Percentiles rank a stretch among this genome's conserved stretches.
Conservation (phyloP, 2,329 filamentous ascomycete species). For the Fusarium solani-melongenae region DNA sequence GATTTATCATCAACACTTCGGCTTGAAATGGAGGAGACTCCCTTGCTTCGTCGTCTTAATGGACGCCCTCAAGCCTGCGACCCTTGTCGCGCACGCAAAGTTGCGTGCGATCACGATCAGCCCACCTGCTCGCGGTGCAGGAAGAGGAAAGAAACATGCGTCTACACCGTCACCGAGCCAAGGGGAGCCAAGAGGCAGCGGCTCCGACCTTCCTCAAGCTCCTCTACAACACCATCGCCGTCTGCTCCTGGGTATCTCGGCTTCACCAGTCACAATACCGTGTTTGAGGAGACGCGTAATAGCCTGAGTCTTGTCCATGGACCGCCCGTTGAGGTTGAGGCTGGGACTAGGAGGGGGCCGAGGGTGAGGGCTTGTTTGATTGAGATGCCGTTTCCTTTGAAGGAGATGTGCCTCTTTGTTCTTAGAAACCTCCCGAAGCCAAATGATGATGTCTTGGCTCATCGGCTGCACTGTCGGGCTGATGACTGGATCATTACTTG, state of each 20-base stretch:
- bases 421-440: slow-evolving; percentile 50
- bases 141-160: slow-evolving; percentile 50
- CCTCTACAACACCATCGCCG: slow-evolving; percentile 34
- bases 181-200: slow-evolving; percentile 30
- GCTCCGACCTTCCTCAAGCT: slow-evolving; percentile 13
- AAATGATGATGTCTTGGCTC: slow-evolving; percentile 26
- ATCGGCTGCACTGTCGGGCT: slow-evolving; percentile 36
- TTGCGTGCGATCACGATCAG: slow-evolving; percentile 56
- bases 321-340: slow-evolving; percentile 12
- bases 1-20: slow-evolving; percentile 3
- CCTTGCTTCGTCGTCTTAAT: slow-evolving; percentile 42
- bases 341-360: slow-evolving; percentile 4
- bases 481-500: slow-evolving; percentile 49
- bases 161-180: slow-evolving; percentile 47
- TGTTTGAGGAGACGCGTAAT: slow-evolving; percentile 56
- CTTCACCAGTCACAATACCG: slow-evolving; percentile 56
- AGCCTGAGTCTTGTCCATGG: slow-evolving; percentile 51
- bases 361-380: slow-evolving; percentile 19
- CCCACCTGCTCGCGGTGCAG: slow-evolving; percentile 54
- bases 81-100: slow-evolving; percentile 55
- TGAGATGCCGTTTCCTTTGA: slow-evolving; percentile 42
- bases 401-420: slow-evolving; percentile 52
- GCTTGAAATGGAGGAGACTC: slow-evolving; percentile 29
- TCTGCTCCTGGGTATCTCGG: slow-evolving; percentile 54
- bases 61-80: slow-evolving; percentile 47